phyloP scores from a whole-genome alignment of 2,329 filamentous ascomycete species.

The Xylogone sp. region DNA sequence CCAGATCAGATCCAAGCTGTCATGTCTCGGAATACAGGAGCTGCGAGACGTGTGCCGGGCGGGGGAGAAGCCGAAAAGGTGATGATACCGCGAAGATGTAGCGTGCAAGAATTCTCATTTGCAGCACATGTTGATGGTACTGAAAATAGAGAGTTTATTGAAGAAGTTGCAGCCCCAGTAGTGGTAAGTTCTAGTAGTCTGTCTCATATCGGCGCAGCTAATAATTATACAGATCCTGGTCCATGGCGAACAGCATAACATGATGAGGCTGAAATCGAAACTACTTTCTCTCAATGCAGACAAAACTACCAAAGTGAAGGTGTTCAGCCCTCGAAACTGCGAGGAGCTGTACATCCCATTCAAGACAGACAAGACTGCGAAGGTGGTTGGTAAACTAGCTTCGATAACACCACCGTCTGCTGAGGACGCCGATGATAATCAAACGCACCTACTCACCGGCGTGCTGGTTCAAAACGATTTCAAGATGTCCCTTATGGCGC shows the following conservation, averaged over 20 bases:
- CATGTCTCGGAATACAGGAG: slow-evolving; percentile 71
- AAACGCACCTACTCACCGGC: slow-evolving; percentile 68
- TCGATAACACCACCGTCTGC: slow-evolving; percentile 58
- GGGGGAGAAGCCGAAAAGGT: slow-evolving; percentile 74
- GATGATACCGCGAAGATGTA: slow-evolving; percentile 89
- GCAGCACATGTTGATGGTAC: slow-evolving; percentile 95
- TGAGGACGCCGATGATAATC: slow-evolving; percentile 38
- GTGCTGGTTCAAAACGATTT: slow-evolving; percentile 98
- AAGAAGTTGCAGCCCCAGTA: slow-evolving; percentile 86
- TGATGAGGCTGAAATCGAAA: slow-evolving; percentile 95
- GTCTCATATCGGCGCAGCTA: slow-evolving; percentile 8
- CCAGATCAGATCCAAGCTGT: slow-evolving; percentile 93
- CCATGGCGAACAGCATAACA: slow-evolving; percentile 95
- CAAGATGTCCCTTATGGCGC: slow-evolving; percentile 94
- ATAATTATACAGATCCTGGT: slow-evolving; percentile 70
- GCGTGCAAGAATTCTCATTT: slow-evolving; percentile 90
- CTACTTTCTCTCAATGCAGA: slow-evolving; percentile 86
- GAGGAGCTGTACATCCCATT: slow-evolving; percentile 95
- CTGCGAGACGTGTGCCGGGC: slow-evolving; percentile 54
- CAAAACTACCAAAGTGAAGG: slow-evolving; percentile 76
- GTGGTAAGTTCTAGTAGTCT: slow-evolving; percentile 64
- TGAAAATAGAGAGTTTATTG: slow-evolving; percentile 95
- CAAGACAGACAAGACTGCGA: slow-evolving; percentile 90
- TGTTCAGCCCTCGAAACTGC: slow-evolving; percentile 91
- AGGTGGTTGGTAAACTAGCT: slow-evolving; percentile 92